Percentiles rank a stretch among this genome's conserved stretches.
phyloP scores from a whole-genome alignment of 2,329 filamentous ascomycete species.

The Sclerotinia nivalis region DNA sequence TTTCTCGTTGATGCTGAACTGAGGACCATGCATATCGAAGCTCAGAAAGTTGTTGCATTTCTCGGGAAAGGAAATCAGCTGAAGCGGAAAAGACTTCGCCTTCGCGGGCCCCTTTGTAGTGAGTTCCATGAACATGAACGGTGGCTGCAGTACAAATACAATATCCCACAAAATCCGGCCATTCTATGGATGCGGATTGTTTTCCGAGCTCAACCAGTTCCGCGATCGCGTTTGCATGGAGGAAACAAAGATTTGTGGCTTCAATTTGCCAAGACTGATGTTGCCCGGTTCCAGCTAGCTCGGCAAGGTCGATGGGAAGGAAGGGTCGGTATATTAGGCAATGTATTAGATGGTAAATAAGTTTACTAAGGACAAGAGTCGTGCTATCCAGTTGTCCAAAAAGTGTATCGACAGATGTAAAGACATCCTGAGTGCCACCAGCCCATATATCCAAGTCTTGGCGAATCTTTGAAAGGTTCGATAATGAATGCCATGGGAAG shows the following conservation, averaged over 20 bases:
- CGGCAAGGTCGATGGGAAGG: conserved; percentile 78
- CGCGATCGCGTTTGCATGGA: conserved; percentile 84
- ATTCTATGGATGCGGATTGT: conserved; percentile 73
- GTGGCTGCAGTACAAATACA: conserved; percentile 85
- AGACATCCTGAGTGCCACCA: conserved; percentile 75
- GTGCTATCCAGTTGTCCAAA: conserved; percentile 80
- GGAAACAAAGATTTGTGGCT: conserved; percentile 81
- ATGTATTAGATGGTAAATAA: conserved; percentile 84
- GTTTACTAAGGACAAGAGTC: conserved; percentile 76
- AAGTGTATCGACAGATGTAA: conserved; percentile 71
- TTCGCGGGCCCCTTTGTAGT: conserved; percentile 58
- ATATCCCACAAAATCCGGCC: conserved; percentile 84
- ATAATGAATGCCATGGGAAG: conserved; percentile 87
- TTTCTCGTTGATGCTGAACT: conserved; percentile 77
- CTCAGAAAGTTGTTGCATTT: conserved; percentile 78
- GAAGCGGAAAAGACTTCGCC: conserved; percentile 57
- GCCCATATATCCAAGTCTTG: conserved; percentile 86
- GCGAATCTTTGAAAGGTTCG: conserved; percentile 81
- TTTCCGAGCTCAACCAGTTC: conserved; percentile 75
- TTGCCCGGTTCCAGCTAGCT: conserved; percentile 76
- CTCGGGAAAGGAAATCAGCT: conserved; percentile 71
- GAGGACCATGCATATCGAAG: conserved; percentile 74
- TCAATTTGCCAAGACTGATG: conserved; percentile 94
- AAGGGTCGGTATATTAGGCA: conserved; percentile 87
- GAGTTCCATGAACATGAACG: conserved; percentile 82